A percentile compares a stretch with the other conserved stretches of the same genome.
Conservation (phyloP, 2,329 filamentous ascomycete genomes). For the Cladosporium sp. region DNA sequence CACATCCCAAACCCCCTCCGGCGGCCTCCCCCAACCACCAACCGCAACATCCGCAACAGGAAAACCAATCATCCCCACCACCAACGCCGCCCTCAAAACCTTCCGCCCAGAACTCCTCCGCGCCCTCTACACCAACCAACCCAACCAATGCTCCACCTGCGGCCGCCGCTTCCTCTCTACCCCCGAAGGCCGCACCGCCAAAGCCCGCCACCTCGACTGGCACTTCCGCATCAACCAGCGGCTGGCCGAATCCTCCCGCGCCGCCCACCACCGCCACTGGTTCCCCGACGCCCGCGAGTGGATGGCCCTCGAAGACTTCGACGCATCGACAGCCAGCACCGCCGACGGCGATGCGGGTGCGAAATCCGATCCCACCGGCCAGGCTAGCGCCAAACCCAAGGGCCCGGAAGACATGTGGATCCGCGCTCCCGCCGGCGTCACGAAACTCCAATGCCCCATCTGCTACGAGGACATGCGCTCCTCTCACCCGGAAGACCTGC, state of each 20-base stretch:
- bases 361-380: slow-evolving; percentile 34
- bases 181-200: slow-evolving; percentile 74
- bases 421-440: slow-evolving; percentile 69
- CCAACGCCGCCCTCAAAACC: slow-evolving; percentile 28
- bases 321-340: slow-evolving; percentile 52
- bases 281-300: slow-evolving; percentile 92
- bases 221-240: slow-evolving; percentile 92
- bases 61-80: slow-evolving; percentile 22
- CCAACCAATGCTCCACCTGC: slow-evolving; percentile 86
- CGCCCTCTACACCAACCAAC: slow-evolving; percentile 72
- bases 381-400: slow-evolving; percentile 43
- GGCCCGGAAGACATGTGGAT: slow-evolving; percentile 67
- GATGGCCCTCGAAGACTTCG: slow-evolving; percentile 77
- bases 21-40: not conserved
- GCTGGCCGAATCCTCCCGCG: slow-evolving; percentile 65
- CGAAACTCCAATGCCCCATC: slow-evolving; percentile 81
- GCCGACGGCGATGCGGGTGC: slow-evolving; percentile 32
- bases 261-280: slow-evolving; percentile 80
- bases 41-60: not conserved
- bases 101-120: slow-evolving; percentile 70
- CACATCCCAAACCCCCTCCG: slow-evolving; percentile 2
- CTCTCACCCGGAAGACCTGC: slow-evolving; percentile 84
- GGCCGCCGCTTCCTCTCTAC: slow-evolving; percentile 78
- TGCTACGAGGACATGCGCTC: slow-evolving; percentile 94
- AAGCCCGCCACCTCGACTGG: slow-evolving; percentile 94